These are phyloP conservation scores for Ceriops zippeliana DNA, from an alignment of 345 rosid genomes.

Conservation along the genomic window DNA sequence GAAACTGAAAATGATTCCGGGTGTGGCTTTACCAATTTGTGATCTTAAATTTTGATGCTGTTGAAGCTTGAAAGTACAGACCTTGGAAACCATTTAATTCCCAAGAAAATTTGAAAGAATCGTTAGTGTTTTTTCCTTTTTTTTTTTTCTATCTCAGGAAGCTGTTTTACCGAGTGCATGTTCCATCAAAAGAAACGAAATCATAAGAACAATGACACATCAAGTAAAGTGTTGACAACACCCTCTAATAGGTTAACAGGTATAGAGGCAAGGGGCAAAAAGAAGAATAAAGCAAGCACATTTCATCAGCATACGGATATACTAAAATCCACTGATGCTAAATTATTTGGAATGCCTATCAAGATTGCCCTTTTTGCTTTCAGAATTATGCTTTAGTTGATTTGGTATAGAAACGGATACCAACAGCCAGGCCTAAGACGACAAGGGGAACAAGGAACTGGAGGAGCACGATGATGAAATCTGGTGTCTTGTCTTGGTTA, in stretches of 20 bases:
- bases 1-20: too few species aligned
- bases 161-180: too few species aligned
- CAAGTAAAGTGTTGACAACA: background rate
- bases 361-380: background rate
- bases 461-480: conserved; percentile 63
- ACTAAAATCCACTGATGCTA: background rate
- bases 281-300: background rate
- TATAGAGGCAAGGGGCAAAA: too few species aligned
- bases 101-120: too few species aligned
- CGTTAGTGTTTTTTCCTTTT: too few species aligned
- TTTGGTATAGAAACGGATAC: conserved; percentile 68
- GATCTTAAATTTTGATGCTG: too few species aligned
- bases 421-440: conserved; percentile 84
- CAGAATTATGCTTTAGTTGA: conserved; percentile 7
- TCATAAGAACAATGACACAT: background rate
- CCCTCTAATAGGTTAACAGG: too few species aligned
- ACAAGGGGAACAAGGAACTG: conserved; percentile 88
- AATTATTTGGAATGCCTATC: conserved; percentile 8
- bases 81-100: too few species aligned
- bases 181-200: too few species aligned
- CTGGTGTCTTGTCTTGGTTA: conserved; percentile 74
- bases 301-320: background rate
- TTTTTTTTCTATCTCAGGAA: too few species aligned
- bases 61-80: too few species aligned
- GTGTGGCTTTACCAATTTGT: too few species aligned